Conservation (phyloP, 2,329 filamentous ascomycete genomes). For the Setomelanomma holmii region DNA sequence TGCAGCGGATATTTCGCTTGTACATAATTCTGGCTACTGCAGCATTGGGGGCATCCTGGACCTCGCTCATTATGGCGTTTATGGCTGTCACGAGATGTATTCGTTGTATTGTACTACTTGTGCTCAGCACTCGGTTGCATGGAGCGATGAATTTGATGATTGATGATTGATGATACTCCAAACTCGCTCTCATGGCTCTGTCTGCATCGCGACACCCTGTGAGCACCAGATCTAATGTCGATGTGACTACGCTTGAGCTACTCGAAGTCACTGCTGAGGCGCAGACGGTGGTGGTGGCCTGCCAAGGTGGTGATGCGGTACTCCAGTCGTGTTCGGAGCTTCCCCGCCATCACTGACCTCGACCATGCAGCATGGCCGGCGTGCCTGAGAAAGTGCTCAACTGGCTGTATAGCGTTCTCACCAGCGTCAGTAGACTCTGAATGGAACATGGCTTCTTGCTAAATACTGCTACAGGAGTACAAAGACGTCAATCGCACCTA, state of each 20-base stretch:
- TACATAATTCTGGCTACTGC: constrained; percentile 26
- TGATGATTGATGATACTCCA: constrained; percentile 5
- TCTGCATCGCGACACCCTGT: too few relatives aligned
- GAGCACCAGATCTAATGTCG: too few relatives aligned
- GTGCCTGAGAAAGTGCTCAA: constrained; percentile 90
- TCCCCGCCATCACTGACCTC: constrained; percentile 33
- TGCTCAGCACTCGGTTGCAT: constrained; percentile 14
- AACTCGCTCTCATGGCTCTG: too few relatives aligned
- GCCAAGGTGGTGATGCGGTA: constrained; percentile 30
- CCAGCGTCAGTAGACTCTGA: constrained; percentile 46
- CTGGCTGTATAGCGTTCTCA: constrained; percentile 93
- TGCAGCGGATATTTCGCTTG: constrained; percentile 23
- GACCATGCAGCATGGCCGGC: constrained; percentile 58
- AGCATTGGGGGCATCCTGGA: neutral
- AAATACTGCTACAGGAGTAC: constrained; percentile 81
- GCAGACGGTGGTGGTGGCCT: neutral
- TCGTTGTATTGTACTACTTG: constrained; percentile 31
- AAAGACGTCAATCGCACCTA: constrained; percentile 92
- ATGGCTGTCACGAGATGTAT: constrained; percentile 24
- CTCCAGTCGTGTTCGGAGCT: constrained; percentile 24
- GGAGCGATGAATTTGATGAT: constrained; percentile 8
- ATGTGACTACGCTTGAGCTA: neutral
- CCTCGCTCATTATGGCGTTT: constrained; percentile 29
- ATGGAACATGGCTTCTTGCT: too few relatives aligned
- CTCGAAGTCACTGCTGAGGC: too few relatives aligned